These are phyloP conservation scores for Cryptococcus maquisensis DNA, from an alignment of 1,284 basidiomycete species.

Conservation along the genomic window DNA sequence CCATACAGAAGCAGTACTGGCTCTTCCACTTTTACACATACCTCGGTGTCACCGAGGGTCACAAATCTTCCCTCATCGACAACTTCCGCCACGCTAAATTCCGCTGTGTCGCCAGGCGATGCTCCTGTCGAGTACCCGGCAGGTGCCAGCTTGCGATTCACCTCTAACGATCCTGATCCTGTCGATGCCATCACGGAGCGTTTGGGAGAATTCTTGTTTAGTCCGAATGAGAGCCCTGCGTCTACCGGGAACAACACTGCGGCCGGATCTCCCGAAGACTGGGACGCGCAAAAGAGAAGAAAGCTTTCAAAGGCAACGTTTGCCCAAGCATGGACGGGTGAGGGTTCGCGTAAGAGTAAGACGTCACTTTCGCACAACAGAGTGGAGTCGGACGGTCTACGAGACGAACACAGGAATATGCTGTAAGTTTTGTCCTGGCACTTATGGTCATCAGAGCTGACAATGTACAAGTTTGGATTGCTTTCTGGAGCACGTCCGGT, in stretches of 20 bases:
- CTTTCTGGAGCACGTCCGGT: conserved; percentile 34
- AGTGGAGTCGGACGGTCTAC: conserved; percentile 34
- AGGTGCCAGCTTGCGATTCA: too few species aligned
- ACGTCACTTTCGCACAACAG: background rate
- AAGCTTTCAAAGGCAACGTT: conserved; percentile 3
- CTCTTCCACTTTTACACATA: too few species aligned
- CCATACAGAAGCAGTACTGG: too few species aligned
- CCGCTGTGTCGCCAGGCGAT: too few species aligned
- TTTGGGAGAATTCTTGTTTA: conserved; percentile 43
- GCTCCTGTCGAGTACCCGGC: too few species aligned
- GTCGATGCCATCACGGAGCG: conserved; percentile 36
- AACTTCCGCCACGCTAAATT: too few species aligned
- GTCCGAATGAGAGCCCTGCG: conserved; percentile 15
- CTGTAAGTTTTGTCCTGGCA: conserved; percentile 16
- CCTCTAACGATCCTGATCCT: conserved; percentile 6
- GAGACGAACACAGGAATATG: conserved; percentile 26
- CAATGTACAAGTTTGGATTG: conserved; percentile 24
- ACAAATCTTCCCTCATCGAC: too few species aligned
- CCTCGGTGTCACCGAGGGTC: too few species aligned
- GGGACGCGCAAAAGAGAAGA: conserved; percentile 12
- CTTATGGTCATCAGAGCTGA: background rate
- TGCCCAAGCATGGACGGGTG: conserved; percentile 1
- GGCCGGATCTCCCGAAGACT: conserved; percentile 9
- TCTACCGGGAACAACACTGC: background rate
- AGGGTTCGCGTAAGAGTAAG: background rate